Base-by-base conservation (phyloP, 2,329 filamentous ascomycete species). In the Colletotrichum theobromicola region DNA sequence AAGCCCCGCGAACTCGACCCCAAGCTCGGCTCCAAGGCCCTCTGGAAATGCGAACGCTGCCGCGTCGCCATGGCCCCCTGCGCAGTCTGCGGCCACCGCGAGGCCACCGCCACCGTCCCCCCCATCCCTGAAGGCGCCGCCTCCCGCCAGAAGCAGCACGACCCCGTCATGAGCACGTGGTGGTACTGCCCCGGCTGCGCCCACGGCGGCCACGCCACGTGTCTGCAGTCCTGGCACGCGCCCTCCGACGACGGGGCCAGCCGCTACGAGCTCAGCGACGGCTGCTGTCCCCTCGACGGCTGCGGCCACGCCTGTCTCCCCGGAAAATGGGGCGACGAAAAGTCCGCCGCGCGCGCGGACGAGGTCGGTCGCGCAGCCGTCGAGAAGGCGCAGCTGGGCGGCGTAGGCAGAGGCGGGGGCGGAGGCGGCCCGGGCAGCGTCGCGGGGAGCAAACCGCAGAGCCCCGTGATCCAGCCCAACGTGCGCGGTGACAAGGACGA, bases 301-400 rank as follows among this genome's bases (percentile, higher is more conserved):
- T 93, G 91, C 79, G 88, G 91, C 4, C 91, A 93, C 77, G 89
- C 90, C 32, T 93, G 91, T 75, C 85, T 93, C 0, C 90, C 90
- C 0, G 90, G 90, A 0, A 84, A 84, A 42, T 92, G 90, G 82
- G 86, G 89, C 6, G 84, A 87, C 8, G 88, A 90, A 77, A 85
- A 80, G 2, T 82, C 80, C 30, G 85, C 84, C 0, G 84, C 84
- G 4, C 83, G 86, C 5, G 85, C 85, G 35, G 90, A 90, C n/a
- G 90, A 91, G 70, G 81, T 91, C 4, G 86, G 85, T 13, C 86
- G 88, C 4, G 86, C 83, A 1, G 84, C 87, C 1, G 83, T 86
- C 4, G 88, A 90, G 67, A 85, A 83, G 64, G 82, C 82, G 5
- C 80, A 81, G 76, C 71, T 76, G 73, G 65, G 74, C 18, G 79